Evolutionary conservation across 1,284 basidiomycete genomes (phyloP), one percentile per base, ranked within the genome.

Genomic region (Cystobasidium sp.): DNA sequence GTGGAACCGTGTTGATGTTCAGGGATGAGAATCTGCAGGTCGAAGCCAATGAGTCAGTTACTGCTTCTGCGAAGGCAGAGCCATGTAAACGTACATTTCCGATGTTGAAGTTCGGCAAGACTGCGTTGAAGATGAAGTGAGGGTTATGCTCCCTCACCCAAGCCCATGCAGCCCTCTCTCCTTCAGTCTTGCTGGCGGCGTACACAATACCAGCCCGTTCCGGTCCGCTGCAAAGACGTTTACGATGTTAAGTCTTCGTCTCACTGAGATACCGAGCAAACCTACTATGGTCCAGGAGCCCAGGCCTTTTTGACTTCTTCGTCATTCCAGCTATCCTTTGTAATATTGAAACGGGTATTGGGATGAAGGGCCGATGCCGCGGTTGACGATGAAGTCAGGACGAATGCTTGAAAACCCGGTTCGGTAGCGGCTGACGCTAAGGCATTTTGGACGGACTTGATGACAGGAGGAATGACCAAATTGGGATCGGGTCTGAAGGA

Each of bases 61-160:
- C n/a, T n/a, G n/a, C n/a, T n/a, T n/a, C n/a, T n/a, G n/a, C n/a
- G n/a, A n/a, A n/a, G n/a, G n/a, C n/a, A n/a, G n/a, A n/a, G n/a
- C n/a, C n/a, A n/a, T n/a, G n/a, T n/a, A n/a, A n/a, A 31, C 31
- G 31, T 31, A 31, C 31, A 31, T 31, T 31, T 31, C 75, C 75
- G 12, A 76, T 24, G 18, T 52, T 66, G 47, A 52, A 44, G 39
- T 68, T 69, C 1, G 75, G 75, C 8, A 74, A 67, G 3, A 76
- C 63, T 5, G 71, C 47, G 39, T 69, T 74, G 49, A 76, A 58
- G 1, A 41, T 47, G 71, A 76, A 76, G 16, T 49, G 39, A 7
- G 75, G 75, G 59, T 76, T 74, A 41, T 76, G 55, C 53, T 74
- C 75, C 52, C 66, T 41, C 31, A 72, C 31, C 31, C 41, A 76